These are phyloP conservation scores for Akanthomyces uredinophilus DNA, from an alignment of 2,329 filamentous ascomycete genomes.

Conservation along the genomic window DNA sequence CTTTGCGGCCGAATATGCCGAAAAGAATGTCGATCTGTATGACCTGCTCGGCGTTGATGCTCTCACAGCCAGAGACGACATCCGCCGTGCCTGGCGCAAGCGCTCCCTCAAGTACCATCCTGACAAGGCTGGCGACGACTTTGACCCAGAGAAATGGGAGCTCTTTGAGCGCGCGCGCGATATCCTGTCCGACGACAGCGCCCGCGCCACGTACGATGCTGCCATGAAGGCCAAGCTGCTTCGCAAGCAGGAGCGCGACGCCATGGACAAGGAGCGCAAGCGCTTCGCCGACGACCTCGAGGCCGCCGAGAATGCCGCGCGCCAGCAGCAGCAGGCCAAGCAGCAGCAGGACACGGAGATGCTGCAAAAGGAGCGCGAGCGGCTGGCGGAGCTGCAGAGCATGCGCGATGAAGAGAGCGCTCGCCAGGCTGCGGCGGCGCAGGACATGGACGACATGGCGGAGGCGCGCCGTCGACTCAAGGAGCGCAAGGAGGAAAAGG, in stretches of 20 bases:
- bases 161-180: slow-evolving; percentile 81
- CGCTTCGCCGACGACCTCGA: slow-evolving; percentile 85
- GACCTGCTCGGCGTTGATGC: slow-evolving; percentile 64
- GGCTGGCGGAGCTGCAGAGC: slow-evolving; percentile 33
- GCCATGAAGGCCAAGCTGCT: slow-evolving; percentile 66
- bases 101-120: slow-evolving; percentile 88
- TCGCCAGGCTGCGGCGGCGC: slow-evolving; percentile 32
- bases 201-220: slow-evolving; percentile 74
- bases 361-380: slow-evolving; percentile 33
- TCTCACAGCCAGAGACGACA: slow-evolving; percentile 62
- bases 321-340: slow-evolving; percentile 49
- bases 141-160: slow-evolving; percentile 79
- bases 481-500: slow-evolving; percentile 38
- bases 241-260: slow-evolving; percentile 64
- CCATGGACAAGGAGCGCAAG: slow-evolving; percentile 67
- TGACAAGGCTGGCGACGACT: slow-evolving; percentile 74
- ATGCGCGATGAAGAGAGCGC: slow-evolving; percentile 33
- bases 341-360: slow-evolving; percentile 31
- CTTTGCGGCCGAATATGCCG: slow-evolving; percentile 54
- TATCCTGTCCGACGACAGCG: slow-evolving; percentile 65
- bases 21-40: slow-evolving; percentile 69
- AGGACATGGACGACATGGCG: slow-evolving; percentile 34
- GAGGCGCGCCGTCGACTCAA: slow-evolving; percentile 34
- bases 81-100: slow-evolving; percentile 79
- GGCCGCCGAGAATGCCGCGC: slow-evolving; percentile 64